These are phyloP conservation scores for Nicotiana tomentosiformis DNA, from an alignment of 257 asterid species.

Conservation along the genomic window DNA sequence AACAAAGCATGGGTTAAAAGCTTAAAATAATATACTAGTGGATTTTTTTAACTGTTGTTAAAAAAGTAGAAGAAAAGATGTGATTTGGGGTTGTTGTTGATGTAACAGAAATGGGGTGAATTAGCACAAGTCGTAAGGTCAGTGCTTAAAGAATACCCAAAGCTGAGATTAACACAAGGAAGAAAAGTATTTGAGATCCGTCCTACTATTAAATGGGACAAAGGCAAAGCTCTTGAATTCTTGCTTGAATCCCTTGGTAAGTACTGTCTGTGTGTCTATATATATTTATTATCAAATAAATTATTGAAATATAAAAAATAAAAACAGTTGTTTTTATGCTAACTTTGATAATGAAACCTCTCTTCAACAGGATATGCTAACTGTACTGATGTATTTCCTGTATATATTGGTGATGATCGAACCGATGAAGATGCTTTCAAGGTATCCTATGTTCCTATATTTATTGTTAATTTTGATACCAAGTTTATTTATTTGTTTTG, in stretches of 20 bases:
- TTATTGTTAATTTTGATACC: not conserved
- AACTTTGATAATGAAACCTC: not conserved
- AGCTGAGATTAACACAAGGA: constrained; percentile 72
- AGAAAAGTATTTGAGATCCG: constrained; percentile 92
- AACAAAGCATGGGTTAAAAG: not conserved
- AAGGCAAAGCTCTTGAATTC: constrained; percentile 94
- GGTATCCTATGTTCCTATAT: constrained; percentile 35
- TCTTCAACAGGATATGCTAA: constrained; percentile 39
- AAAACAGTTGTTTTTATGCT: not conserved
- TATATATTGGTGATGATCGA: constrained; percentile 86
- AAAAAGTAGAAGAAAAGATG: not conserved
- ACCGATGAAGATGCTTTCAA: constrained; percentile 93
- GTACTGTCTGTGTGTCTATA: not conserved
- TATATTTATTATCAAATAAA: not conserved
- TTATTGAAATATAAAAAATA: not conserved
- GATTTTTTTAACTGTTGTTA: not conserved
- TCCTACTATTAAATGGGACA: constrained; percentile 96
- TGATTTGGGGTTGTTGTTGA: constrained; percentile 5
- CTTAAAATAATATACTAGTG: not conserved
- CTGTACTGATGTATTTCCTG: constrained; percentile 61
- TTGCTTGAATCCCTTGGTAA: constrained; percentile 84
- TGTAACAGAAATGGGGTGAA: constrained; percentile 76
- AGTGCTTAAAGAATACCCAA: constrained; percentile 73
- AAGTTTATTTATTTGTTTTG: not conserved
- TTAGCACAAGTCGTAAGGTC: constrained; percentile 66